Evolutionary conservation across 2,329 filamentous ascomycete genomes (phyloP).

Genomic region (Meredithiella fracta): DNA sequence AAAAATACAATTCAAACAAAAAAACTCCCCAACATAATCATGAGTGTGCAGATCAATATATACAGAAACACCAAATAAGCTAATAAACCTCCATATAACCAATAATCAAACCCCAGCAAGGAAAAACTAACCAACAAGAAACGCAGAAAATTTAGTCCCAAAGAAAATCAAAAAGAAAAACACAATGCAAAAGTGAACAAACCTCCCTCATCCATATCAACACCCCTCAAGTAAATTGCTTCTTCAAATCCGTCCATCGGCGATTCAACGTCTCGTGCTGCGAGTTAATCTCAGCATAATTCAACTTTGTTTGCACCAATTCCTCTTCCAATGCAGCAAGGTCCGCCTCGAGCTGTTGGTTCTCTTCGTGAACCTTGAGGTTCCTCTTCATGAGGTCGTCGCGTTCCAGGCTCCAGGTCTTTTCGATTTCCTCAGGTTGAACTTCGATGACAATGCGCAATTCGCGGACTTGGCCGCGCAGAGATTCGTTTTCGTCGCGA

Average conservation of each 20-base stretch:
- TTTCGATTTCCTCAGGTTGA: conserved; percentile 78
- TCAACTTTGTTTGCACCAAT: conserved; percentile 86
- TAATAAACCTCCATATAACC: conserved; percentile 1
- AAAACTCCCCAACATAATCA: background rate
- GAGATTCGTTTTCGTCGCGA: conserved; percentile 72
- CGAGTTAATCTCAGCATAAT: conserved; percentile 70
- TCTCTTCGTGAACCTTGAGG: conserved; percentile 85
- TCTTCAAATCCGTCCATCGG: conserved; percentile 60
- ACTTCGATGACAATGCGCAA: conserved; percentile 73
- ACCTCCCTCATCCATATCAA: background rate
- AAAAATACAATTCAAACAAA: background rate
- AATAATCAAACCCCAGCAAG: background rate
- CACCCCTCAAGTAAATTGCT: conserved; percentile 31
- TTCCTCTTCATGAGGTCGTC: conserved; percentile 87
- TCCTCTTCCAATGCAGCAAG: conserved; percentile 83
- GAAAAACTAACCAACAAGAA: conserved; percentile 2
- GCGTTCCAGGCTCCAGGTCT: conserved; percentile 65
- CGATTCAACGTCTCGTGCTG: conserved; percentile 55
- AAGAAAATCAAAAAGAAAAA: conserved; percentile 2
- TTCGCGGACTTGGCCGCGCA: conserved; percentile 72
- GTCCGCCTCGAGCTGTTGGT: conserved; percentile 72
- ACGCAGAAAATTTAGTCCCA: background rate
- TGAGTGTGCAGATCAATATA: background rate
- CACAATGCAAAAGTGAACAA: background rate
- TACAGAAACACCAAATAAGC: background rate